Evolutionary conservation across 2,329 filamentous ascomycete genomes (phyloP), one percentile per base, ranked within the genome.

Genomic region (Neopestalotiopsis clavispora): DNA sequence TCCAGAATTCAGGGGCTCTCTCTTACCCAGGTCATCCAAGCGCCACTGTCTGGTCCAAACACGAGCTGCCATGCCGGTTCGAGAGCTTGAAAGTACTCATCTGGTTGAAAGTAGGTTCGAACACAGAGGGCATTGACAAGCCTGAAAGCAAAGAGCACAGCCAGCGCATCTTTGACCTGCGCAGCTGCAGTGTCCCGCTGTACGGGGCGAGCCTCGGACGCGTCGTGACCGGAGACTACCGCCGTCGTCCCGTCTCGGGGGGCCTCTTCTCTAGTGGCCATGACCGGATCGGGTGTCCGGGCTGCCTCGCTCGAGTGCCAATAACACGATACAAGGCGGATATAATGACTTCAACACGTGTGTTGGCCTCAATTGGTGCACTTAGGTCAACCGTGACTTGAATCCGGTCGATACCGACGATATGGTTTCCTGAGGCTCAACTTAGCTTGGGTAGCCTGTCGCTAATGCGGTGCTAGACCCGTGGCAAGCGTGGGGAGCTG

Each of bases 71-170:
- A 98, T 73, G 96, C 96, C 66, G 96, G 95, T 83, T 99, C 96
- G 59, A 98, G 88, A 1, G 94, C 92, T 78, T 99, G 96, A 77
- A 96, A 99, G 84, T 94, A 98, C 81, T 99, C 96, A 83, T 99
- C 96, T 34, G 96, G 96, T 80, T 99, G 96, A 83, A 99, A 99
- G 80, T 98, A 99, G 23, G 96, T 98, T 72, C 89, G 85, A 68
- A 97, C 85, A 71, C 86, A 89, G 74, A 96, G 85, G 40, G 94
- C 91, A 82, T 97, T 97, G 78, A 93, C 79, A 72, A 95, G 86
- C 67, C 96, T 93, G 71, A 97, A 87, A 56, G 89, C 84, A 73
- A 98, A 74, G 67, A 89, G 80, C 63, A 80, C 74, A 17, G 75
- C 73, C 56, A 84, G 72, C 17, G 80, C 74, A 67, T 84, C 82